A percentile compares a stretch with the other conserved stretches of the same genome.
Conservation (phyloP, 495 filamentous ascomycete genomes). For the Tuber melanosporum region DNA sequence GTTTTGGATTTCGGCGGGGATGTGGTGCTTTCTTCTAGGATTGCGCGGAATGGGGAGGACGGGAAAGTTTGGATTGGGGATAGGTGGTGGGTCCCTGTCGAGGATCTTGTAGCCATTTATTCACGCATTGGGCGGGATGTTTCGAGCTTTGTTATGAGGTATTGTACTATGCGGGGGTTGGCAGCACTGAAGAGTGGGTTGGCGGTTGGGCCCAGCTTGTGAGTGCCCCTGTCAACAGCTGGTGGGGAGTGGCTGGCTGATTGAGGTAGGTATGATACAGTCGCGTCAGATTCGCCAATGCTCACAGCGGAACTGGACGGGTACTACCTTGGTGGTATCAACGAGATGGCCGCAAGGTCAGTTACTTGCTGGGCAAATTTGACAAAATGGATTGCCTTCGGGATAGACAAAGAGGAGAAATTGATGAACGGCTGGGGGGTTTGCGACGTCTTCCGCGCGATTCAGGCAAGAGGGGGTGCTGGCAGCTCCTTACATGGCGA, state of each 20-base stretch:
- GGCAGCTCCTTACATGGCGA: constrained; percentile 10
- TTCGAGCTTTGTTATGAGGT: constrained; percentile 25
- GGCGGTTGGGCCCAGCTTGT: constrained; percentile 28
- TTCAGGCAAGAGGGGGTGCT: constrained; percentile 32
- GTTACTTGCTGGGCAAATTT: constrained; percentile 39
- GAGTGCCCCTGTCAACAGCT: background rate
- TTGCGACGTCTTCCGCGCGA: constrained; percentile 41
- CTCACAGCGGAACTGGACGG: constrained; percentile 30
- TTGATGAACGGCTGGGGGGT: constrained; percentile 32
- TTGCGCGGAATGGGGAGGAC: constrained; percentile 21
- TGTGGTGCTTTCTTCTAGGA: constrained; percentile 25
- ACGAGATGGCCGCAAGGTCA: constrained; percentile 37
- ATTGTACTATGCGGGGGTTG: constrained; percentile 35
- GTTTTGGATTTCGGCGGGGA: constrained; percentile 37
- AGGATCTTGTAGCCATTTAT: constrained; percentile 36
- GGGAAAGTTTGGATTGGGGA: constrained; percentile 23
- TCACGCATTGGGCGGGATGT: constrained; percentile 25
- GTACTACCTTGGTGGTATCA: constrained; percentile 39
- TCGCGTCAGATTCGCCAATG: constrained; percentile 34
- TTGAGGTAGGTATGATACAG: constrained; percentile 14
- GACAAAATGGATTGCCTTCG: constrained; percentile 35
- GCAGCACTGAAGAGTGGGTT: constrained; percentile 35
- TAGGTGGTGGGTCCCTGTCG: constrained; percentile 32
- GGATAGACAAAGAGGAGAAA: constrained; percentile 31
- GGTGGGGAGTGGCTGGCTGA: background rate